Base-by-base conservation (phyloP, 2,329 filamentous ascomycete genomes). In the Penicillium glabrum region DNA sequence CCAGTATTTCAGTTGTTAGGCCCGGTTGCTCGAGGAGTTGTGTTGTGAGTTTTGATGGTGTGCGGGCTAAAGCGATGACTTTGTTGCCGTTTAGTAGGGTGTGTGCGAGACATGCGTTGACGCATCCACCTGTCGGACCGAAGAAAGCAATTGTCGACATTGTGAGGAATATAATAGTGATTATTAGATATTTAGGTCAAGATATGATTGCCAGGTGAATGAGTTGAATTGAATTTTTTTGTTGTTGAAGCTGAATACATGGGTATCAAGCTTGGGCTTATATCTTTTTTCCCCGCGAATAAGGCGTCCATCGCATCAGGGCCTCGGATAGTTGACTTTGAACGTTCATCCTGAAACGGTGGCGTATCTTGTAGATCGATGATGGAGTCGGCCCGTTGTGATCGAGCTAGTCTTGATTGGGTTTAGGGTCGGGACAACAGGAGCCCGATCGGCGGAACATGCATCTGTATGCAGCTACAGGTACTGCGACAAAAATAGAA, bases 111-210 rank as follows among this genome's bases (percentile, higher is more conserved):
- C 75, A 75, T 43, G 73, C 67, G 54, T 76, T 72, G 37, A 74
- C 70, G 59, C 76, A 79, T 53, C 80, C 81, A 55, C 81, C 81
- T 7, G 81, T 83, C 39, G 81, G 78, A 51, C 81, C 81, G 63
- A 83, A 78, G 71, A 83, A 82, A 46, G 80, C 79, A 57, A 82
- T 67, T 31, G 75, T 78, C 48, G 62, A 65, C 56, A 56, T 63
- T 55, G 7, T 57, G 37, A 19, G 19, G 39, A 52, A 19, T 21
- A 26, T 39, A 6, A 2, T 50, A 1, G 39, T 9, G 33, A 19
- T 16, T n/a, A n/a, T 6, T n/a, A 35, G 37, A 39, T 21, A 8
- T 39, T 21, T 9, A 11, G 19, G 8, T 41, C 39, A 11, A 14
- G 11, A 23, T 41, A 5, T 41, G 3, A 23, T 23, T 23, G 19